Percentiles rank a stretch among this genome's conserved stretches.
phyloP scores from a whole-genome alignment of 495 filamentous ascomycete species.

The Articulospora tetracladia region DNA sequence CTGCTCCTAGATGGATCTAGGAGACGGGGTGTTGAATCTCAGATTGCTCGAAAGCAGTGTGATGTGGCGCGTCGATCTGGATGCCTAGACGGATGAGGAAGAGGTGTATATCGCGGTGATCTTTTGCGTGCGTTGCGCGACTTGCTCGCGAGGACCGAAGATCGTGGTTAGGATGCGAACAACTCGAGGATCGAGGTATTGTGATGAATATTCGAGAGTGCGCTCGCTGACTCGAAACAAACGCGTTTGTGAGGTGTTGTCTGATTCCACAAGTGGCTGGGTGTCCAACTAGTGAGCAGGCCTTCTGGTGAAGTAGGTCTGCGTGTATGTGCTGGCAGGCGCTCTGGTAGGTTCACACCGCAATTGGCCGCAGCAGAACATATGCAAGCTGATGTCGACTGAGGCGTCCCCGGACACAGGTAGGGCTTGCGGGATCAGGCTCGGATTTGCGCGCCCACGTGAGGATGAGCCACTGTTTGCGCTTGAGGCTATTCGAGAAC shows the following conservation, averaged over 20 bases:
- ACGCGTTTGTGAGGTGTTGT: slow-evolving; percentile 19
- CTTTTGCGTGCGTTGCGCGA: neutral
- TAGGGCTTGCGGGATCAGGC: slow-evolving; percentile 24
- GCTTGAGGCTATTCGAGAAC: slow-evolving; percentile 28
- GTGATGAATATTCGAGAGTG: neutral
- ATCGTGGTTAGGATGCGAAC: neutral
- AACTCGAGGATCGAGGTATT: neutral
- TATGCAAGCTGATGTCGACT: slow-evolving; percentile 56
- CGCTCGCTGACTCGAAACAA: slow-evolving; percentile 10
- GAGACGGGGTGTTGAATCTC: slow-evolving; percentile 3
- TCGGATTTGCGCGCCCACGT: slow-evolving; percentile 20
- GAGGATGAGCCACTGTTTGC: slow-evolving; percentile 25
- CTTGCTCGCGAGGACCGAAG: neutral
- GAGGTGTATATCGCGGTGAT: neutral
- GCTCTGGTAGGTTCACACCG: slow-evolving; percentile 43
- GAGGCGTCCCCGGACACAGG: slow-evolving; percentile 32
- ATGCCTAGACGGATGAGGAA: neutral
- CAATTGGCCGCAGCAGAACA: slow-evolving; percentile 51
- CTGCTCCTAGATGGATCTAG: slow-evolving; percentile 22
- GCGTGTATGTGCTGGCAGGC: slow-evolving; percentile 56
- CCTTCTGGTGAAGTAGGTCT: slow-evolving; percentile 48
- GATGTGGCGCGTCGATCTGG: neutral
- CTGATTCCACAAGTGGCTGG: slow-evolving; percentile 28
- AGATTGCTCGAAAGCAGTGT: neutral
- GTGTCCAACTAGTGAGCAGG: slow-evolving; percentile 22